Percentiles rank a stretch among this genome's conserved stretches.
Evolutionary conservation across 345 rosid species (phyloP).

Genomic region (Isatis tinctoria): DNA sequence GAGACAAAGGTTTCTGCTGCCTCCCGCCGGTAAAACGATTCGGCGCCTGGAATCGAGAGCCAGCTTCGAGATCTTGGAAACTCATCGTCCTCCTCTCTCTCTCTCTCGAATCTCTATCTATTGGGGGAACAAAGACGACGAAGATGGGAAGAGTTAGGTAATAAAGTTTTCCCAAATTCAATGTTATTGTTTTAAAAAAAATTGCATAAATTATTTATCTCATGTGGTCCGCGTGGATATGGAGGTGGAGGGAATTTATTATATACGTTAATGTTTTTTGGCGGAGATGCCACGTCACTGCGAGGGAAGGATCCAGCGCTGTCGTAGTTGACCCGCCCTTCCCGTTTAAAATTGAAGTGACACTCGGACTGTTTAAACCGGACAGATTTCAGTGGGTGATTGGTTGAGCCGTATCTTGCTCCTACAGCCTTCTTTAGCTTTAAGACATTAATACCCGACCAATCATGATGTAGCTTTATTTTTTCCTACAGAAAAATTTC

Average conservation of each 20-base stretch:
- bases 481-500: too few species aligned
- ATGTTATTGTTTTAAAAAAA: background rate
- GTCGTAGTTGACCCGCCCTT: conserved; percentile 7
- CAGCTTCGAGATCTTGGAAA: conserved; percentile 62
- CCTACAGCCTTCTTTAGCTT: too few species aligned
- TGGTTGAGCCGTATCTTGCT: too few species aligned
- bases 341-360: background rate
- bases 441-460: too few species aligned
- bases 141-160: conserved; percentile 28
- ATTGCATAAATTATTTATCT: background rate
- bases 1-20: conserved; percentile 17
- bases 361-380: background rate
- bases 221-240: conserved; percentile 22
- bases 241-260: conserved; percentile 7
- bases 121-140: conserved; percentile 1
- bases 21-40: conserved; percentile 21
- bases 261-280: background rate
- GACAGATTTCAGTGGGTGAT: too few species aligned
- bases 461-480: too few species aligned
- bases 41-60: conserved; percentile 16
- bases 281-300: conserved; percentile 24
- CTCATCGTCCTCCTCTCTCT: conserved; percentile 38
- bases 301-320: background rate
- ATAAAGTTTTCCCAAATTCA: background rate
- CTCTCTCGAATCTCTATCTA: conserved; percentile 3